Base-by-base conservation (phyloP, 108 stramenopile genomes). In the Epithemia pelagica region DNA sequence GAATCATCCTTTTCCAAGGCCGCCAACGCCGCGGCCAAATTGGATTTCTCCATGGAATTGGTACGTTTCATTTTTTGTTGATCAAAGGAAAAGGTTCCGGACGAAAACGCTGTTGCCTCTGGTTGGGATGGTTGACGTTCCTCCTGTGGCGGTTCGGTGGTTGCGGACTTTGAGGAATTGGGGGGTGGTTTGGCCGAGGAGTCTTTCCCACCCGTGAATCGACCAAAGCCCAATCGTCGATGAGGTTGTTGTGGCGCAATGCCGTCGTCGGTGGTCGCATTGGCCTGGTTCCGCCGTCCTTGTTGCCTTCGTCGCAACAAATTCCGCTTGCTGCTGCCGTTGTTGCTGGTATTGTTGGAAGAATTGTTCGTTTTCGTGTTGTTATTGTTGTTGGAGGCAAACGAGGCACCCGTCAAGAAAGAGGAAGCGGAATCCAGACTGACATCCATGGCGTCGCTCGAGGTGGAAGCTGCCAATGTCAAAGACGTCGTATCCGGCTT, bases 11-110 rank as follows among this genome's bases (percentile, higher is more conserved):
- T 46, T 46, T 46, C 37, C 28, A 81, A 60, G 21, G 76, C 66
- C 23, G 75, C 68, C 32, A 71, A 69, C 10, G 82, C 82, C 18
- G 82, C 82, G 55, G 78, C 74, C 55, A 82, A 66, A 62, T 82
- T 82, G 25, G 74, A 66, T 28, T 58, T 32, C 18, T 66, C 65
- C 52, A 46, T 46, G 37, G 53, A 37, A 22, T 30, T 27, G 1
- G 53, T 32, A 22, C 1, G 28, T 28, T 62, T 27, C 2, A 27
- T 20, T 8, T 28, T 23, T 51, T 52, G 37, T 21, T 29, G 25
- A 21, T 54, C 28, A 10, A 64, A 53, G 20, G 74, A 56, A 58
- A 76, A 76, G 1, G 80, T 76, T 30, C 80, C 75, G 10, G 80
- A 70, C 32, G 22, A 31, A 46, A 46, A 24, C n/a, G n/a, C n/a